These are phyloP conservation scores for Phalaenopsis aphrodite DNA, from an alignment of 106 monocot genomes.

Conservation along the genomic window DNA sequence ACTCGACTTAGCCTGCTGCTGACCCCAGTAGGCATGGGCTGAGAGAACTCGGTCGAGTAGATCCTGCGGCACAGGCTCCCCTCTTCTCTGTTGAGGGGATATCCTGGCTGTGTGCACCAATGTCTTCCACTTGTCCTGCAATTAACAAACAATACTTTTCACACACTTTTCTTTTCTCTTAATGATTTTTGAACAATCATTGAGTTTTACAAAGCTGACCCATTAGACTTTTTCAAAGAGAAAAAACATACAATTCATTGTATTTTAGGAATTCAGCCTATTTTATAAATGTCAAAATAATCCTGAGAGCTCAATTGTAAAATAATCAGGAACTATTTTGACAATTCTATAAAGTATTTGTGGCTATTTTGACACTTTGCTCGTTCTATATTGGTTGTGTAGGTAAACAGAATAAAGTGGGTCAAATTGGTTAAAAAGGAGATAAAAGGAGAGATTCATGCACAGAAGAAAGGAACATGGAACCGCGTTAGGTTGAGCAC, in stretches of 20 bases:
- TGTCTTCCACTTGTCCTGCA: constrained; percentile 98
- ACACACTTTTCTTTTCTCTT: no score
- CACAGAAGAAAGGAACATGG: neutral
- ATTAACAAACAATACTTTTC: neutral
- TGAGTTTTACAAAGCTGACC: no score
- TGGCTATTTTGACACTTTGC: neutral
- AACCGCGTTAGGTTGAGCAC: neutral
- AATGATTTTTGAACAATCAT: no score
- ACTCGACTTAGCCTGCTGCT: constrained; percentile 78
- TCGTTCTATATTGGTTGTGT: neutral
- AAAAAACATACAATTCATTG: no score
- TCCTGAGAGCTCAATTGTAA: no score
- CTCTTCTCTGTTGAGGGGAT: constrained; percentile 84
- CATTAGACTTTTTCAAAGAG: no score
- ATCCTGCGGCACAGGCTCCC: constrained; percentile 94
- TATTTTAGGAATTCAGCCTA: no score
- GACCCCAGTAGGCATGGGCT: constrained; percentile 76
- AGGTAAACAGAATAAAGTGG: neutral
- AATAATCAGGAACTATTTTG: no score
- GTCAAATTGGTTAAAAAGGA: neutral
- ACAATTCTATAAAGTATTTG: no score
- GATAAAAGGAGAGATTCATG: neutral
- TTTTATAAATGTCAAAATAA: no score
- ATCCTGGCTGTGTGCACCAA: constrained; percentile 90
- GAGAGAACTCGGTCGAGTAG: constrained; percentile 82